These are phyloP conservation scores for Lactifluus pinguis DNA, from an alignment of 768 basidiomycete species.

Conservation along the genomic window DNA sequence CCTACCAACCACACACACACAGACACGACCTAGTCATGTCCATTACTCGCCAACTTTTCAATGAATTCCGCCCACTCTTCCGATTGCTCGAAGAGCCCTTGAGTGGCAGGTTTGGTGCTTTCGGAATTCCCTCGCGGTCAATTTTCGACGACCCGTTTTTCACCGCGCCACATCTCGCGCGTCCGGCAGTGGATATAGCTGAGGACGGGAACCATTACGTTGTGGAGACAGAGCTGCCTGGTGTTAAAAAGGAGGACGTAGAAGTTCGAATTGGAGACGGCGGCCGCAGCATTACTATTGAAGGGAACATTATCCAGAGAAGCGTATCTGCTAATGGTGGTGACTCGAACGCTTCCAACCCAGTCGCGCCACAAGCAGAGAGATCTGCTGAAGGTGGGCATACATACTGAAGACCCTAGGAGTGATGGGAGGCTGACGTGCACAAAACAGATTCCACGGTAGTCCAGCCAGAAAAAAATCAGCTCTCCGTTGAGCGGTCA, in stretches of 20 bases:
- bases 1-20: not conserved
- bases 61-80: slow-evolving; percentile 68
- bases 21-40: slow-evolving; percentile 41
- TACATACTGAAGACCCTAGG: not conserved
- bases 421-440: slow-evolving; percentile 18
- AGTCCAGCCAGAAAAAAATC: slow-evolving; percentile 22
- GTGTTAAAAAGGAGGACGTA: slow-evolving; percentile 68
- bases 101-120: slow-evolving; percentile 27
- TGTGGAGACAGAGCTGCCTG: slow-evolving; percentile 71
- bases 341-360: not conserved
- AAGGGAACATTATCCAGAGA: slow-evolving; percentile 41
- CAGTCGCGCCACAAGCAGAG: not conserved
- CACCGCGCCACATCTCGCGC: slow-evolving; percentile 23
- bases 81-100: slow-evolving; percentile 70
- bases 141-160: slow-evolving; percentile 47
- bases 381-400: not conserved
- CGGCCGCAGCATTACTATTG: slow-evolving; percentile 62
- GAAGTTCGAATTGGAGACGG: slow-evolving; percentile 62
- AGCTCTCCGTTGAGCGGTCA: slow-evolving; percentile 52
- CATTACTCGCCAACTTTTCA: slow-evolving; percentile 51
- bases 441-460: slow-evolving; percentile 4
- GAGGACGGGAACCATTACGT: slow-evolving; percentile 59
- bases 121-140: slow-evolving; percentile 28
- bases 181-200: slow-evolving; percentile 58
- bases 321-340: not conserved